phyloP scores from a whole-genome alignment of 2,329 filamentous ascomycete species.

The Rachicladosporium sp. region DNA sequence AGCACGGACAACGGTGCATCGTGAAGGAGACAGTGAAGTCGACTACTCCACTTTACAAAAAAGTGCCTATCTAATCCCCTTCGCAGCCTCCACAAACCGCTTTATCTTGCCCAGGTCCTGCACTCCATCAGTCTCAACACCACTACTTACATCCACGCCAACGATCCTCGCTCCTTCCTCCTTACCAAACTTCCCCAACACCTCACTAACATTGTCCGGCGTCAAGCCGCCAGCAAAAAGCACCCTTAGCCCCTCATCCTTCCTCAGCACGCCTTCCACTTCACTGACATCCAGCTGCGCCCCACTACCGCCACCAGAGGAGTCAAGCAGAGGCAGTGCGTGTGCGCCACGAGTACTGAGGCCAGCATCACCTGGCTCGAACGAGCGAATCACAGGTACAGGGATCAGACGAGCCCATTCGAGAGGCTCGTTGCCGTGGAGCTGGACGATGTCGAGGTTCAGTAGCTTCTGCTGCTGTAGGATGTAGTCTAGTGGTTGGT shows the following conservation, averaged over 20 bases:
- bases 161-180: constrained; percentile 49
- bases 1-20: too few species aligned
- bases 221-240: constrained; percentile 77
- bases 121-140: constrained; percentile 71
- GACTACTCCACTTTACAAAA: not conserved
- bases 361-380: constrained; percentile 63
- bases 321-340: constrained; percentile 71
- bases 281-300: constrained; percentile 59
- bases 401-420: constrained; percentile 87
- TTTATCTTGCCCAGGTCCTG: constrained; percentile 73
- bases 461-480: constrained; percentile 65
- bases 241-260: constrained; percentile 59
- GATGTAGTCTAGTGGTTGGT: constrained; percentile 75
- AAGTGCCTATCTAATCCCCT: constrained; percentile 26
- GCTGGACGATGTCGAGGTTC: constrained; percentile 74
- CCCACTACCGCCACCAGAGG: constrained; percentile 71
- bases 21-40: too few species aligned
- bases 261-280: constrained; percentile 53
- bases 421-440: constrained; percentile 82
- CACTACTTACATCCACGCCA: constrained; percentile 87
- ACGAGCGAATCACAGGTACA: constrained; percentile 80
- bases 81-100: constrained; percentile 66
- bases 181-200: constrained; percentile 51
- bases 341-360: constrained; percentile 70
- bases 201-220: constrained; percentile 61